Conservation (phyloP, 139 green algal species). For the Chlamydomonas asymmetrica region DNA sequence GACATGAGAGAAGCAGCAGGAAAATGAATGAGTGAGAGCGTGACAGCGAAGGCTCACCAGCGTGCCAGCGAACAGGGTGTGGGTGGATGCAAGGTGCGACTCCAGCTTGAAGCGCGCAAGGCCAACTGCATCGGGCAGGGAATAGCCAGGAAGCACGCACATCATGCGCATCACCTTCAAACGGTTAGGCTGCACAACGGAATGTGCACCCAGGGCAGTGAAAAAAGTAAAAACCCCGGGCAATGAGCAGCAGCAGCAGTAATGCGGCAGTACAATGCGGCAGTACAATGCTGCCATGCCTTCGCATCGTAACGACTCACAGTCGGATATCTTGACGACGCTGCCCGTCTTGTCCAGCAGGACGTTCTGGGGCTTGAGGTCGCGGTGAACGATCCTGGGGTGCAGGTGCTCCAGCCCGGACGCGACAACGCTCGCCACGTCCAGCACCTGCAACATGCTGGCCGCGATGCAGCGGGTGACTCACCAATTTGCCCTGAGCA, state of each 20-base stretch:
- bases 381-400: conserved; percentile 70
- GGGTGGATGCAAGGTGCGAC: background rate
- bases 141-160: background rate
- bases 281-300: no score
- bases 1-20: no score
- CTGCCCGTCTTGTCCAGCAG: conserved; percentile 54
- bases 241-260: background rate
- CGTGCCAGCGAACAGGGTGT: background rate
- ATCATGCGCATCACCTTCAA: background rate
- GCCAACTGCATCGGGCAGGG: background rate
- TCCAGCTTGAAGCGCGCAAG: background rate
- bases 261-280: background rate
- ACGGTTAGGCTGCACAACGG: background rate
- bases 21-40: no score
- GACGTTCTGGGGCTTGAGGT: conserved; percentile 88
- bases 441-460: no score
- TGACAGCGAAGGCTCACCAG: no score
- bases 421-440: no score
- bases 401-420: conserved; percentile 71
- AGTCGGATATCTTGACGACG: conserved; percentile 46
- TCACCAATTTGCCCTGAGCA: no score
- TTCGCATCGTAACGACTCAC: no score
- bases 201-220: background rate
- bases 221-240: background rate
- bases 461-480: no score